These are phyloP conservation scores for Betula pendula DNA, from an alignment of 306 rosid species.

Conservation along the genomic window DNA sequence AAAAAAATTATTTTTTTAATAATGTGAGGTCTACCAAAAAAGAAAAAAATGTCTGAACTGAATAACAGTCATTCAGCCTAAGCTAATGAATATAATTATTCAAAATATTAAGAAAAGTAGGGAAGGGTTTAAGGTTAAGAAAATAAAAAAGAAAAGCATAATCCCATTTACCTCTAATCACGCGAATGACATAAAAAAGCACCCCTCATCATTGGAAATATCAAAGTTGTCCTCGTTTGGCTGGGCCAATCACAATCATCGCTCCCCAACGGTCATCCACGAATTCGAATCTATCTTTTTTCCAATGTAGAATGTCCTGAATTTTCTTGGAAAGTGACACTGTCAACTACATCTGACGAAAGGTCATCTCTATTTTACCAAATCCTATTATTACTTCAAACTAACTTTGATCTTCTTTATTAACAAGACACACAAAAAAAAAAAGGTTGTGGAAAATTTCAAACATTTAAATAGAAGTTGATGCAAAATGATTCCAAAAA, in stretches of 20 bases:
- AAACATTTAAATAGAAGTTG: too few species aligned
- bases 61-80: too few species aligned
- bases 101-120: not conserved
- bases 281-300: conserved; percentile 33
- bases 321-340: conserved; percentile 25
- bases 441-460: too few species aligned
- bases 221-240: conserved; percentile 32
- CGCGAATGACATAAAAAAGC: conserved; percentile 38
- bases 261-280: conserved; percentile 42
- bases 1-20: too few species aligned
- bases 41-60: too few species aligned
- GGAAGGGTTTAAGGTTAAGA: not conserved
- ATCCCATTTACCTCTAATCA: conserved; percentile 37
- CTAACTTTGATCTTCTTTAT: not conserved
- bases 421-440: too few species aligned
- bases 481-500: too few species aligned
- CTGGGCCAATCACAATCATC: conserved; percentile 30
- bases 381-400: not conserved
- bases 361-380: conserved; percentile 13
- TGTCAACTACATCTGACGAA: not conserved
- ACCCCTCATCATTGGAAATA: conserved; percentile 44
- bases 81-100: too few species aligned
- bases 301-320: conserved; percentile 2
- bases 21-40: too few species aligned
- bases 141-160: not conserved